Evolutionary conservation across 176 grass and related monocot species (phyloP), one percentile per base, ranked within the genome.

Genomic region (Oryza coarctata): DNA sequence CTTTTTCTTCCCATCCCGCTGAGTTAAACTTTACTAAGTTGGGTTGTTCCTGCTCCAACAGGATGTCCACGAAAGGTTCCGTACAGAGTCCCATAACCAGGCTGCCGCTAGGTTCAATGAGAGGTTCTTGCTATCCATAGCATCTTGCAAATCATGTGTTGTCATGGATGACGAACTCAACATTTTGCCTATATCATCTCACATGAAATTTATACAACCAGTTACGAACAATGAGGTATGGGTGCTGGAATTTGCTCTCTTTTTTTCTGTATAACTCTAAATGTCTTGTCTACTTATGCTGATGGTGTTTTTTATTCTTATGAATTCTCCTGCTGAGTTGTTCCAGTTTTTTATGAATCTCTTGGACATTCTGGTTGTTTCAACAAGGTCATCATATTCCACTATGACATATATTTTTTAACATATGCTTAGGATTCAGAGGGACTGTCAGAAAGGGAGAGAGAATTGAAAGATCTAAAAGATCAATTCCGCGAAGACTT

Each of bases 101-200:
- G 79, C 88, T 22, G 76, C 89, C 12, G 74, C 89, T 10, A 90
- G 96, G 76, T 95, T 98, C 30, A 98, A 98, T 25, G 96, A 98
- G 77, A 83, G 96, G 82, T 95, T 98, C 84, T 86, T 98, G 36
- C 58, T 98, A 50, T 98, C 96, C 64, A 83, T 98, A 70, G 90
- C 93, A 29, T 95, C 87, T 75, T 95, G 93, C 87, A 95, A 98
- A 85, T 64, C 93, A 66, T 98, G 96, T 47, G 74, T 95, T 87
- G 87, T 95, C 73, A 98, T 98, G 96, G 96, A 98, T 70, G 96
- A 98, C 12, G 96, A 98, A 79, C 91, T 98, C 66, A 98, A 98
- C 73, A 91, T 95, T 70, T 86, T 98, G 76, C 96, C 96, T 7
- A 93, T 98, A 83, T 95, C 96, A 20, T 93, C 96, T 75, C 96